These are phyloP conservation scores for Penicillium sp. DNA, from an alignment of 2,329 filamentous ascomycete species.

Conservation along the genomic window DNA sequence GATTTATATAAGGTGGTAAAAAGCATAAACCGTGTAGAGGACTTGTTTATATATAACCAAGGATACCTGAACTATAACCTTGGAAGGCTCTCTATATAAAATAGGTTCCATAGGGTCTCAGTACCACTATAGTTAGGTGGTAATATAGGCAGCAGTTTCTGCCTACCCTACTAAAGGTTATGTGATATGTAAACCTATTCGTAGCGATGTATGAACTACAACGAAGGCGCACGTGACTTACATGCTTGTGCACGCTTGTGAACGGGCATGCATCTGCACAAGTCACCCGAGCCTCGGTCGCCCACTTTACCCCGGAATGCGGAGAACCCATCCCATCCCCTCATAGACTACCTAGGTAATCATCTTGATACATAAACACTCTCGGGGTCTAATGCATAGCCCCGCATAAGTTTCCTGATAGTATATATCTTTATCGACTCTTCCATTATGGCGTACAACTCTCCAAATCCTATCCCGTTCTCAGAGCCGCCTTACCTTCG, in stretches of 20 bases:
- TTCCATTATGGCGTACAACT: slow-evolving; percentile 30
- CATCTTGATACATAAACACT: neutral
- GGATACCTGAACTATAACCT: no score
- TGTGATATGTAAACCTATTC: no score
- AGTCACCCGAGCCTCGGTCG: slow-evolving; percentile 14
- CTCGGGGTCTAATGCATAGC: neutral
- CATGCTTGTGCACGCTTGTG: neutral
- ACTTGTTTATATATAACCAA: no score
- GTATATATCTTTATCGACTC: neutral
- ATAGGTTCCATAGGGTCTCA: no score
- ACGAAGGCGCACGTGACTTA: neutral
- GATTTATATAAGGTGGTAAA: no score
- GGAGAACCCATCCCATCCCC: slow-evolving; percentile 12
- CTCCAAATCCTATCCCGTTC: slow-evolving; percentile 58
- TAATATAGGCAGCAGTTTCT: no score
- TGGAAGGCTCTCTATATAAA: no score
- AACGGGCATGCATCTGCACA: neutral
- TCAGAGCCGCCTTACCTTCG: slow-evolving; percentile 70
- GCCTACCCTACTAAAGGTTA: no score
- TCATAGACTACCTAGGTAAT: neutral
- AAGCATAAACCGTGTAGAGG: no score
- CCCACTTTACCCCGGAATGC: slow-evolving; percentile 9
- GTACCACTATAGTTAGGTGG: no score
- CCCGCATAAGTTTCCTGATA: no score
- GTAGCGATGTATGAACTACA: no score